phyloP scores from a whole-genome alignment of 805 yeast species.

The Spathaspora gorwiae region DNA sequence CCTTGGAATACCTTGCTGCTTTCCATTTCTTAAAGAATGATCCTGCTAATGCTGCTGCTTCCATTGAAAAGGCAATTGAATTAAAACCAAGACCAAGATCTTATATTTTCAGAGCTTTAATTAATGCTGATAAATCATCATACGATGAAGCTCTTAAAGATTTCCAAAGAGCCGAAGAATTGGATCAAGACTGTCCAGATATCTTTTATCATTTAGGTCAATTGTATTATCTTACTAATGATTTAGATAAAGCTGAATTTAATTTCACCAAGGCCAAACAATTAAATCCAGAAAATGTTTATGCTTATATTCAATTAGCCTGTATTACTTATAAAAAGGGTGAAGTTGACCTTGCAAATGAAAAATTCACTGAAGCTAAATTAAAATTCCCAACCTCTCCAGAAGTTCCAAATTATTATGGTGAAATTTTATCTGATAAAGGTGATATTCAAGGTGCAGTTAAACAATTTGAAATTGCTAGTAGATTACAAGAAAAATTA shows the following conservation, averaged over 20 bases:
- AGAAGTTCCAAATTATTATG: slow-evolving; percentile 91
- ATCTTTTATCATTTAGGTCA: slow-evolving; percentile 94
- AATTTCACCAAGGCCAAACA: slow-evolving; percentile 75
- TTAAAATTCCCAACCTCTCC: slow-evolving; percentile 79
- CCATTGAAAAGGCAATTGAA: slow-evolving; percentile 60
- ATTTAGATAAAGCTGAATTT: slow-evolving; percentile 63
- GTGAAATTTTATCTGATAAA: slow-evolving; percentile 85
- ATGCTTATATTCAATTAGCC: slow-evolving; percentile 87
- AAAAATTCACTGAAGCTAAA: slow-evolving; percentile 64
- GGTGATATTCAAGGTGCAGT: slow-evolving; percentile 69
- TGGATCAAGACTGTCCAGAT: slow-evolving; percentile 73
- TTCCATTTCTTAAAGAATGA: slow-evolving; percentile 79
- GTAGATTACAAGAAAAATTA: slow-evolving; percentile 69
- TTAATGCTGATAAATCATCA: slow-evolving; percentile 75
- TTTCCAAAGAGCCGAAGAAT: slow-evolving; percentile 65
- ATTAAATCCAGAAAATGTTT: slow-evolving; percentile 70
- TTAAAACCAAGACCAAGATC: slow-evolving; percentile 76
- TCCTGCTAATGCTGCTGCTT: slow-evolving; percentile 56
- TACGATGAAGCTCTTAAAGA: slow-evolving; percentile 54
- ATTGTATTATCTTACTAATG: slow-evolving; percentile 75
- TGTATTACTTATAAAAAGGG: slow-evolving; percentile 85
- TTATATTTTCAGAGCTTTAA: slow-evolving; percentile 74
- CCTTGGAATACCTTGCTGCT: slow-evolving; percentile 80
- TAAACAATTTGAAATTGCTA: slow-evolving; percentile 81
- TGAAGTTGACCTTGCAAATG: slow-evolving; percentile 53